Conservation (phyloP, 306 rosid genomes). For the Nissolia schottii region DNA sequence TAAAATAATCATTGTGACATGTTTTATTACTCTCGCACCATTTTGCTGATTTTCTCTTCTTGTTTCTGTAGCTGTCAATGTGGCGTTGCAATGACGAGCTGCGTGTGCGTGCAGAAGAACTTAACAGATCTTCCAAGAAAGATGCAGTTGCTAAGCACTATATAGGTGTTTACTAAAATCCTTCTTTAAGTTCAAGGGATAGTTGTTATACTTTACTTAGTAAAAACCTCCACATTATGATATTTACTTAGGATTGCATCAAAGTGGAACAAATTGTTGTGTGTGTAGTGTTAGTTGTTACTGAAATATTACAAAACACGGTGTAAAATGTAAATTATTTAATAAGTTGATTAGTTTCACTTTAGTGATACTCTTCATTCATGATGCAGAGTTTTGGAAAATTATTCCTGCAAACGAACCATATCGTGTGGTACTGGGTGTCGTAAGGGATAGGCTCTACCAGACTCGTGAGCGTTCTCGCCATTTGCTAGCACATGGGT, state of each 20-base stretch:
- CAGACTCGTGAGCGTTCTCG: constrained; percentile 91
- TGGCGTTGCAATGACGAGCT: constrained; percentile 96
- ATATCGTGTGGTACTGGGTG: constrained; percentile 83
- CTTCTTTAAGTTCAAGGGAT: not conserved
- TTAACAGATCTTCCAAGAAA: constrained; percentile 64
- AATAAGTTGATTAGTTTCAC: not conserved
- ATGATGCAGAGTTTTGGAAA: constrained; percentile 77
- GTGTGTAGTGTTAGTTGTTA: not conserved
- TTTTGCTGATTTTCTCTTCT: constrained; percentile 6
- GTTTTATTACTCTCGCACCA: not conserved
- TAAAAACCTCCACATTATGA: not conserved
- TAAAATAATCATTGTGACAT: not conserved
- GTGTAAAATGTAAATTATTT: not conserved
- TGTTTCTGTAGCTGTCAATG: constrained; percentile 71
- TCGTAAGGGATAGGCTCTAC: constrained; percentile 78
- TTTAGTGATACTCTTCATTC: not conserved
- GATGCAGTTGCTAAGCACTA: constrained; percentile 79
- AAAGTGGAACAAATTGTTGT: not conserved
- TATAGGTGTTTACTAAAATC: constrained; percentile 46
- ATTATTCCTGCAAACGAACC: constrained; percentile 77
- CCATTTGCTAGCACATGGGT: constrained; percentile 69
- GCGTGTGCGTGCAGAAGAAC: constrained; percentile 64
- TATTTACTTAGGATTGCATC: constrained; percentile 1
- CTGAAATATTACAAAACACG: not conserved
- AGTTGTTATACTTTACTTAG: not conserved